phyloP scores from a whole-genome alignment of 306 rosid species.

The Quercus berberidifolia region DNA sequence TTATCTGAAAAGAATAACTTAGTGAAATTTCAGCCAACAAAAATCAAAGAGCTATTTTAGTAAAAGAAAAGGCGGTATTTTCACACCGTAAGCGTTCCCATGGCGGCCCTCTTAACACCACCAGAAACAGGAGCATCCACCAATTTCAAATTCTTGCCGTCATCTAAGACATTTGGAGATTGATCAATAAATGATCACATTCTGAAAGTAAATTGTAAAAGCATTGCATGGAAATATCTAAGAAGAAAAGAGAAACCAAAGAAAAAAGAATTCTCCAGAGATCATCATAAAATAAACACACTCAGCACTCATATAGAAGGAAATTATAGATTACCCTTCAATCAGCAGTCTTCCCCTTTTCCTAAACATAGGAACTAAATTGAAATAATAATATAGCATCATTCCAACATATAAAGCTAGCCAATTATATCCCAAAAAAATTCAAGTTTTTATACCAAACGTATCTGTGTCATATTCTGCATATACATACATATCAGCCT shows the following conservation, averaged over 20 bases:
- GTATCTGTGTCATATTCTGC: too few relatives aligned
- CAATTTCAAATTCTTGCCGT: conserved; percentile 75
- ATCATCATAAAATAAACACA: conserved; percentile 7
- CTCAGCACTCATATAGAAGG: background rate
- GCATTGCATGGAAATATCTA: conserved; percentile 1
- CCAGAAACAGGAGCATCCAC: conserved; percentile 99
- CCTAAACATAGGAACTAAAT: background rate
- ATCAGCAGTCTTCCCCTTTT: conserved; percentile 1
- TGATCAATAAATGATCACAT: conserved; percentile 27
- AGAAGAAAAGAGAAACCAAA: conserved; percentile 15
- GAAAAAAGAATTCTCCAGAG: background rate
- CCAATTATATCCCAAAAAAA: too few relatives aligned
- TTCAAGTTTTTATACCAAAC: too few relatives aligned
- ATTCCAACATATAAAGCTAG: background rate
- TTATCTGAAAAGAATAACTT: conserved; percentile 52
- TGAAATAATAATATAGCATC: background rate
- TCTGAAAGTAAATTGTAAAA: conserved; percentile 17
- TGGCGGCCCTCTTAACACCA: conserved; percentile 78
- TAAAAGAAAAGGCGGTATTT: conserved; percentile 25
- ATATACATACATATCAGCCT: too few relatives aligned
- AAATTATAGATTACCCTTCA: conserved; percentile 10
- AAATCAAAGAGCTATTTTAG: conserved; percentile 8
- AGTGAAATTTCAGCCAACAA: conserved; percentile 27
- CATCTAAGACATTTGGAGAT: conserved; percentile 53
- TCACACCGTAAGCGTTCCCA: conserved; percentile 85